Conservation (phyloP, 2,329 filamentous ascomycete genomes). For the Pestalotiopsis sp. region DNA sequence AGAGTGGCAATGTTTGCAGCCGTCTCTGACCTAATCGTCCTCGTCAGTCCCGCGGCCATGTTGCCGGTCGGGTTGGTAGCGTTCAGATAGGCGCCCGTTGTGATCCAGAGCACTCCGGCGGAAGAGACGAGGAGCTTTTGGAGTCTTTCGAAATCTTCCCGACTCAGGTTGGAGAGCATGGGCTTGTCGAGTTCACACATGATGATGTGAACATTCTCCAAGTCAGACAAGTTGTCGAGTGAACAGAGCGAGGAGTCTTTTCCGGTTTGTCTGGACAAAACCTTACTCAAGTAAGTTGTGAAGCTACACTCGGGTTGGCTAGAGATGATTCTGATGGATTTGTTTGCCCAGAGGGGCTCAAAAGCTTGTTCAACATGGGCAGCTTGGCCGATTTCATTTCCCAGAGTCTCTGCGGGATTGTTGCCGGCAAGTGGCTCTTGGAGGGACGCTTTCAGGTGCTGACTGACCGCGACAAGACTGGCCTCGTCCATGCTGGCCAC, state of each 20-base stretch:
- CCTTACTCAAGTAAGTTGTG: not conserved
- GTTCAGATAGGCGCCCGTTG: conserved; percentile 24
- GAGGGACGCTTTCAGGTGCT: not conserved
- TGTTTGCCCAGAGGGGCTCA: not conserved
- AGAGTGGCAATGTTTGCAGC: conserved; percentile 23
- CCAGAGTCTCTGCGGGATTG: not conserved
- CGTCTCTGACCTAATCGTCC: conserved; percentile 29
- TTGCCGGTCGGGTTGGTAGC: conserved; percentile 22
- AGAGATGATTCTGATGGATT: not conserved
- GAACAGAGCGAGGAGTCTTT: not conserved
- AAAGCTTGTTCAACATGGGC: not conserved
- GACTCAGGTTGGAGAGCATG: conserved; percentile 18
- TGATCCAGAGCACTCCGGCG: conserved; percentile 25
- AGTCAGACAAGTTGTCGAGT: not conserved
- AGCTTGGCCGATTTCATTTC: not conserved
- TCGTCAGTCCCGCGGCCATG: conserved; percentile 28
- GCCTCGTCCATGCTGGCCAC: not conserved
- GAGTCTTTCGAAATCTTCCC: conserved; percentile 20
- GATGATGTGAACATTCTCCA: conserved; percentile 20
- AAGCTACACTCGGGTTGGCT: not conserved
- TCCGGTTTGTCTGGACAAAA: not conserved
- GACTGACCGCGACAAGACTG: not conserved
- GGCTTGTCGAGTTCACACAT: conserved; percentile 24
- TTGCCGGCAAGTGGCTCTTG: not conserved
- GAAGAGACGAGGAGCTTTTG: conserved; percentile 20